Conservation (phyloP, 2,329 filamentous ascomycete species). For the Xylaria sp. region DNA sequence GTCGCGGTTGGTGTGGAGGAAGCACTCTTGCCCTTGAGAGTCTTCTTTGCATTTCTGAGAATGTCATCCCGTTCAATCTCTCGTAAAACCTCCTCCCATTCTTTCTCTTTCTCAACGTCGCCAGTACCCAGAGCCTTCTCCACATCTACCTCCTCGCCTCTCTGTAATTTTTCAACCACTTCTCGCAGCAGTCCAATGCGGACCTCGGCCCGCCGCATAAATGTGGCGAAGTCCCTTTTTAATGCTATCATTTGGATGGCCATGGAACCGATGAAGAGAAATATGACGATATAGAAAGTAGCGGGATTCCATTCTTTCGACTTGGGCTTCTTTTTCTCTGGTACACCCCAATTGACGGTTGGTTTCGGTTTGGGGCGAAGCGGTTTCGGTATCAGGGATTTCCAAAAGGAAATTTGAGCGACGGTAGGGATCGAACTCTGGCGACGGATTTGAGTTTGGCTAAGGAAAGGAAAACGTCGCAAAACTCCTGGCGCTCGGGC, state of each 20-base stretch:
- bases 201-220: slow-evolving; percentile 79
- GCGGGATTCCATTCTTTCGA: slow-evolving; percentile 81
- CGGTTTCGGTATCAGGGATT: slow-evolving; percentile 75
- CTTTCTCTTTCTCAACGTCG: slow-evolving; percentile 76
- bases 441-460: slow-evolving; percentile 38
- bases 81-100: slow-evolving; percentile 85
- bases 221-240: slow-evolving; percentile 78
- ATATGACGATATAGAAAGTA: slow-evolving; percentile 84
- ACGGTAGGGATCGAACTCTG: slow-evolving; percentile 62
- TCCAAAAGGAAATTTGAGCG: slow-evolving; percentile 73
- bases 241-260: slow-evolving; percentile 91
- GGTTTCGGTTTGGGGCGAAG: slow-evolving; percentile 60
- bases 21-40: slow-evolving; percentile 53
- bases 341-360: slow-evolving; percentile 45
- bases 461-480: slow-evolving; percentile 19
- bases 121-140: slow-evolving; percentile 84
- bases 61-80: slow-evolving; percentile 74
- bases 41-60: slow-evolving; percentile 59
- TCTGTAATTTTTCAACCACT: slow-evolving; percentile 75
- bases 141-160: slow-evolving; percentile 84
- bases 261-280: slow-evolving; percentile 91
- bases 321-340: slow-evolving; percentile 54
- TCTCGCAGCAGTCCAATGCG: slow-evolving; percentile 82
- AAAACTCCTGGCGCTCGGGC: slow-evolving; percentile 16
- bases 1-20: slow-evolving; percentile 42